Evolutionary conservation across 1,284 basidiomycete genomes (phyloP), one percentile per base, ranked within the genome.

Genomic region (Malassezia nana): DNA sequence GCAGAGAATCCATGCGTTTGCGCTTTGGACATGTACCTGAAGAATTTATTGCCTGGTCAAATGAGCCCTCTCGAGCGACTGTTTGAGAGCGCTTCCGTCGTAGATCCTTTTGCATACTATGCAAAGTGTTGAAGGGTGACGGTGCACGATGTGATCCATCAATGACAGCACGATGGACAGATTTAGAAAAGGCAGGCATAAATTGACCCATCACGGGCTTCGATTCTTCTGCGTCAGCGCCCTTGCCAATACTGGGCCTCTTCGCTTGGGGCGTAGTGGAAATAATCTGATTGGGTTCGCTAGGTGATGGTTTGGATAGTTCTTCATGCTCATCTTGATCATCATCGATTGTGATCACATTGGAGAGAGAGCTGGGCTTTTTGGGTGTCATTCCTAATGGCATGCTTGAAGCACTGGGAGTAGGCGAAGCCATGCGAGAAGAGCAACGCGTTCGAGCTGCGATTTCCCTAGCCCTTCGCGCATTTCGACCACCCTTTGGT

Each of bases 81-180:
- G 31, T 50, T 13, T 60, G 59, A 20, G 60, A 54, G 35, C 66
- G 60, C 31, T 63, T 65, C 46, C 57, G 59, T 18, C 66, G 60
- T 1, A 70, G 51, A 2, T 65, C 67, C 18, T 59, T 60, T 48
- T 61, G 60, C 57, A 69, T 62, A 18, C 55, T 64, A 9, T 62
- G 55, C 41, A 60, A 54, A 26, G 58, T 58, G 4, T 63, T 62
- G 42, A 72, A 72, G 4, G 69, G 69, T 15, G 69, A 72, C 5
- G 70, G 69, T 4, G 70, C 66, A 46, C 65, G 63, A 26, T 53
- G 54, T 5, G 65, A 66, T 1, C 71, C 71, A 42, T 74, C 69
- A 29, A 74, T 69, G 33, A 74, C 70, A 9, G 71, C 71, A 12
- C 71, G 66, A 43, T 72, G 69, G 2, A 70, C 62, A 10, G 66